phyloP scores from a whole-genome alignment of 331 rosid genomes.

The Pyrus hybrid region DNA sequence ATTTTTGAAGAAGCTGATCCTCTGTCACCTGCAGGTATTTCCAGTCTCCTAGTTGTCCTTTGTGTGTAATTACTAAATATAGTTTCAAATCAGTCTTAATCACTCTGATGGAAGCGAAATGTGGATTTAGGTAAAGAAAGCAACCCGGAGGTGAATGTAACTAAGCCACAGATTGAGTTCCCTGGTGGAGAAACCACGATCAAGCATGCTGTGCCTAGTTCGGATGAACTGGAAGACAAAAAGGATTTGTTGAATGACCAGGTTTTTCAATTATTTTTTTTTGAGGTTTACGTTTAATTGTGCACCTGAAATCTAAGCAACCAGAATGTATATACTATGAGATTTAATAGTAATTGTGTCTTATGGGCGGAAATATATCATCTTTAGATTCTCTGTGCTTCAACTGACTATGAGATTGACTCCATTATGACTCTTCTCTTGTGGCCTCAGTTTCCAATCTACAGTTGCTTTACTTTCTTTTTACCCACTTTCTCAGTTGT shows the following conservation, averaged over 20 bases:
- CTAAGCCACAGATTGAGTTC: conserved; percentile 31
- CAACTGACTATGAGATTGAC: neutral
- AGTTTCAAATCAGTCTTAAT: conserved; percentile 1
- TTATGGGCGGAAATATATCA: neutral
- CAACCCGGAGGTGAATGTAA: conserved; percentile 32
- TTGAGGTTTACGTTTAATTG: neutral
- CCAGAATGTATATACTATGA: neutral
- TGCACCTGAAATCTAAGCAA: neutral
- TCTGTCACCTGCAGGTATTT: conserved; percentile 54
- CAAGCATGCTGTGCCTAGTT: conserved; percentile 17
- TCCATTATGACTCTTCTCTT: neutral
- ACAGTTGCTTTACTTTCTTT: neutral
- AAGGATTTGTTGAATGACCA: conserved; percentile 18
- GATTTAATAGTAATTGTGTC: neutral
- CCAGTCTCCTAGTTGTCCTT: conserved; percentile 16
- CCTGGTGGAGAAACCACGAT: conserved; percentile 32
- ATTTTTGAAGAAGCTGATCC: conserved; percentile 37
- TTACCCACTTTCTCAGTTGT: neutral
- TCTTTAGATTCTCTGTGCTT: neutral
- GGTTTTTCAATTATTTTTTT: conserved; percentile 1
- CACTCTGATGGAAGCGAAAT: conserved; percentile 19
- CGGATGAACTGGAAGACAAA: conserved; percentile 42
- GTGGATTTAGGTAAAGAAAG: conserved; percentile 41
- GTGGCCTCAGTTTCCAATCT: neutral
- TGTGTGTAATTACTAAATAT: neutral